Base-by-base conservation (phyloP, 2,329 filamentous ascomycete genomes). In the Colletotrichum horii region DNA sequence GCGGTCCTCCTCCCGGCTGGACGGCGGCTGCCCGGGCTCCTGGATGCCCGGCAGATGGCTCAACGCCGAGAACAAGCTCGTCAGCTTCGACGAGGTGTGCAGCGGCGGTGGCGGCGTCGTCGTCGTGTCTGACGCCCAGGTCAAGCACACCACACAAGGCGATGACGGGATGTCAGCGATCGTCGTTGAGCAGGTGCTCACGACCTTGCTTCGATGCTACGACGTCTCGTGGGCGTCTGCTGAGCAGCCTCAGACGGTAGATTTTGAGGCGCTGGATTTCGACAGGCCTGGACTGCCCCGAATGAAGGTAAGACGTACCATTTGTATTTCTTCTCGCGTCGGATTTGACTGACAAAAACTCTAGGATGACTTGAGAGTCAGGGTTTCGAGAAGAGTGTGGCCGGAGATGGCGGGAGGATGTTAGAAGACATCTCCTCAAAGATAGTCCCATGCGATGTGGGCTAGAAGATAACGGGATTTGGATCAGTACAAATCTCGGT, bases 1-100 rank as follows among this genome's bases (percentile, higher is more conserved):
- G 32, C 69, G 73, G 34, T 65, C 67, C 16, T 34, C 75, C 8
- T 62, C 74, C 5, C 64, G 62, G 4, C 72, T 70, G 19, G 55
- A 65, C 28, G n/a, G 74, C 24, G 48, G 71, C 34, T 38, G 77
- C 15, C 65, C 74, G 1, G 74, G 79, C 56, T 64, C 66, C 12
- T 80, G 76, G 76, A 43, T 76, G 55, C 79, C 77, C 2, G 58
- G 70, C 8, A 70, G 79, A 9, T 80, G 78, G 79, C 75, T 80
- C 48, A 73, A 71, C 26, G 71, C 62, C 15, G 66, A 71, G 28
- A 76, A 71, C 58, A 74, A 71, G 62, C 68, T 78, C 3, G 61
- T 75, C 11, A 43, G 61, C 15, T 19, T 73, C 26, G 71, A 65
- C 14, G 60, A 61, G 12, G 73, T 61, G 64, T 55, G n/a, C 24